Evolutionary conservation across 768 basidiomycete species (phyloP), one percentile per base, ranked within the genome.

Genomic region (Kwoniella sp.): DNA sequence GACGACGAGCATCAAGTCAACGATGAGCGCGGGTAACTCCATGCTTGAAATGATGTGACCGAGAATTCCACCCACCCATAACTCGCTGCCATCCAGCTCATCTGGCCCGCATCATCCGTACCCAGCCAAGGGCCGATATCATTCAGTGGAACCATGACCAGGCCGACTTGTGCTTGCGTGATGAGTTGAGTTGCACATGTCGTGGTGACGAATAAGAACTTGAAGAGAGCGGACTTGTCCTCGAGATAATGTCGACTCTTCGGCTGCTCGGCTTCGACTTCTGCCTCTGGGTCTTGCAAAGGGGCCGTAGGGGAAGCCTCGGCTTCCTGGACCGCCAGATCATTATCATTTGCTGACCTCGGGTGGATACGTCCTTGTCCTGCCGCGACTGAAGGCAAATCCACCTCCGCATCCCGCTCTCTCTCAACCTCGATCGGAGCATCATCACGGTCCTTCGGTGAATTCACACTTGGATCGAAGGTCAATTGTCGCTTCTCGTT

Each of bases 81-180:
- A 23, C 63, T 58, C 17, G 73, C 73, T 15, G 72, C 61, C 31
- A 70, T 68, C 73, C 73, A 75, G 41, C 66, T 67, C 51, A 71
- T 37, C 52, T 68, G 50, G 2, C 69, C 73, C 1, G 66, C 29
- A 63, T 68, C 67, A 4, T 58, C 50, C 4, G 68, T 66, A 29
- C 69, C 67, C n/a, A 71, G 62, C 47, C 66, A 63, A 4, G 58
- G 41, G 1, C 69, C 71, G 25, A 75, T 69, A 25, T 67, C 66
- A 23, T 67, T 58, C 1, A 75, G 54, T 17, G 74, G 70, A 13
- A 71, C 60, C 41, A 73, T 63, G 22, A 73, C 52, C 64, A 72
- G 67, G 1, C 67, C 74, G 26, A 73, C 66, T 22, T 73, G 72
- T 23, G 51, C 69, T 51, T 75, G 74, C 2, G 66, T 68, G 26